These are phyloP conservation scores for Delonix regia DNA, from an alignment of 306 rosid species.

Conservation along the genomic window DNA sequence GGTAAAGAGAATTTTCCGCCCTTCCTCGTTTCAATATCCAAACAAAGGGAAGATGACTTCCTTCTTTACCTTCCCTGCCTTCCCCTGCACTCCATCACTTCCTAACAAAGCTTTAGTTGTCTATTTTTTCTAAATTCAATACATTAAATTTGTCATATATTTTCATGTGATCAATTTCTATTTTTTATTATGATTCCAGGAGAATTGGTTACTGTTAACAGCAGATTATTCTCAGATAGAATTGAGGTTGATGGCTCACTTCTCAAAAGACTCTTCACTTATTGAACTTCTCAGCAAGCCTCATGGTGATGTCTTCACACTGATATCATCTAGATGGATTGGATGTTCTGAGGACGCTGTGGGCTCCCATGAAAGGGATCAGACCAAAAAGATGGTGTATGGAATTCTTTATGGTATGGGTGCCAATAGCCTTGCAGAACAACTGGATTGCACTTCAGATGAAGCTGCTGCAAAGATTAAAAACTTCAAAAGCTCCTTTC, in stretches of 20 bases:
- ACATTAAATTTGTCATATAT: slow-evolving; percentile 14
- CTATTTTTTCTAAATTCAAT: neutral
- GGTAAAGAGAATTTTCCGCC: neutral
- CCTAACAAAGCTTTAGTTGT: neutral
- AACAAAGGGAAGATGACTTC: neutral
- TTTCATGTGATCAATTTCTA: slow-evolving; percentile 30
- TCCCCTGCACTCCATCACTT: neutral
- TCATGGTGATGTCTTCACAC: slow-evolving; percentile 77
- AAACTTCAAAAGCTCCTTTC: slow-evolving; percentile 82
- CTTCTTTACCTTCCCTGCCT: neutral
- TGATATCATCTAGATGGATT: slow-evolving; percentile 95
- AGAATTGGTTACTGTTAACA: slow-evolving; percentile 83
- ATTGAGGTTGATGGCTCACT: slow-evolving; percentile 96
- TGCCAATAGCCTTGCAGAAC: slow-evolving; percentile 82
- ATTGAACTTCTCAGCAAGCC: slow-evolving; percentile 76
- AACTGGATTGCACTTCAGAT: slow-evolving; percentile 71
- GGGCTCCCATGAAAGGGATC: slow-evolving; percentile 71
- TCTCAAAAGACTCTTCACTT: slow-evolving; percentile 79
- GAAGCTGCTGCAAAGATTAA: slow-evolving; percentile 85
- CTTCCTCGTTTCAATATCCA: neutral
- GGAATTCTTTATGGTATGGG: slow-evolving; percentile 99
- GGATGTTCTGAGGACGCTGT: slow-evolving; percentile 73
- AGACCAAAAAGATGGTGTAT: slow-evolving; percentile 88
- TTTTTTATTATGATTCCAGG: slow-evolving; percentile 53
- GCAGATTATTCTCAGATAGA: slow-evolving; percentile 99